Conservation (phyloP, 768 basidiomycete genomes). For the Mycena galopus region DNA sequence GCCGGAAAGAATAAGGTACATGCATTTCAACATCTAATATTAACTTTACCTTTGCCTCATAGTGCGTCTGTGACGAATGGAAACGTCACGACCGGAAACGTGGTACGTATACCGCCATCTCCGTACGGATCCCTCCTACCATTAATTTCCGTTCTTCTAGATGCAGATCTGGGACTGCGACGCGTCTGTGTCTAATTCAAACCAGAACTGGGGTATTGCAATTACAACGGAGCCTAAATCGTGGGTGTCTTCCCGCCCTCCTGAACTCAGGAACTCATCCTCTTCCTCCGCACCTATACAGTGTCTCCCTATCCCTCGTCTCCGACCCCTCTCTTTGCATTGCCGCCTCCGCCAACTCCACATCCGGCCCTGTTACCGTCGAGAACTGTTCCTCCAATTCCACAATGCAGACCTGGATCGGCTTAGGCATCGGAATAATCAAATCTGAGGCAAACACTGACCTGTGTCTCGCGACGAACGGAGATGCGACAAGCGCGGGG, state of each 20-base stretch:
- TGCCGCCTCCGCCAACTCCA: neutral
- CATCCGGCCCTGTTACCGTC: neutral
- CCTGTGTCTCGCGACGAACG: constrained; percentile 1
- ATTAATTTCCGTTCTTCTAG: constrained; percentile 3
- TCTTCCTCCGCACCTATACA: neutral
- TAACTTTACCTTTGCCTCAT: neutral
- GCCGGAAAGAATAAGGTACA: constrained; percentile 19
- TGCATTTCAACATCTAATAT: neutral
- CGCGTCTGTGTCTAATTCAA: neutral
- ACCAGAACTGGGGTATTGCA: constrained; percentile 21
- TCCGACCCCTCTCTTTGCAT: neutral
- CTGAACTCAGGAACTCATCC: neutral
- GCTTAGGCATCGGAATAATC: neutral
- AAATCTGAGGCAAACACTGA: neutral
- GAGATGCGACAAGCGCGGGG: constrained; percentile 1
- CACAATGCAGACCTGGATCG: neutral
- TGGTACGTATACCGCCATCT: neutral
- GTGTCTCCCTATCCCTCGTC: neutral
- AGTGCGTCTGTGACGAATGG: constrained; percentile 22
- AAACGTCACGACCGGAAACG: constrained; percentile 6
- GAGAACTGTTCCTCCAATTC: neutral
- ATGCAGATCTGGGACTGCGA: constrained; percentile 20
- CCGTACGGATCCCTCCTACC: neutral
- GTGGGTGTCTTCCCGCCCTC: neutral
- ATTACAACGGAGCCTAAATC: neutral